Conservation (phyloP, 495 filamentous ascomycete genomes). For the Schizothecium vesticola region DNA sequence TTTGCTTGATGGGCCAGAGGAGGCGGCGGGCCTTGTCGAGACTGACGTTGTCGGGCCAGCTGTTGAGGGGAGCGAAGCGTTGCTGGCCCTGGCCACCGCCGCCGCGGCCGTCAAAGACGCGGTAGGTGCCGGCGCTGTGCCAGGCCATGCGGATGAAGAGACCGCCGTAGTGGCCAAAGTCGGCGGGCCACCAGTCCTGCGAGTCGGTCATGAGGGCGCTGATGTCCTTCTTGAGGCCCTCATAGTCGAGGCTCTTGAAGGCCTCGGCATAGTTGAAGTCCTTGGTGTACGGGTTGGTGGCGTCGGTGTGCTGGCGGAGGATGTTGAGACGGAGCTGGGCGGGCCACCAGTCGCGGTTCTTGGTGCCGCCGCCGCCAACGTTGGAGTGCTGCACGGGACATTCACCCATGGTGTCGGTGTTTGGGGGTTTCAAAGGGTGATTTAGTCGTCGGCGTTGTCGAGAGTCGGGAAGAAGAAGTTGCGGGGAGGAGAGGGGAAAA, state of each 20-base stretch:
- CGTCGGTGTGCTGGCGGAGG: conserved; percentile 61
- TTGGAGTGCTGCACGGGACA: conserved; percentile 52
- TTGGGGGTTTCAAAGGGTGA: background rate
- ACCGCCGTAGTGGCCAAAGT: conserved; percentile 73
- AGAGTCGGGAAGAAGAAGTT: background rate
- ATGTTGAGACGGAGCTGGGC: conserved; percentile 58
- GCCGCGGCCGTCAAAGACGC: conserved; percentile 64
- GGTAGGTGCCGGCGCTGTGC: conserved; percentile 72
- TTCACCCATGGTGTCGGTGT: conserved; percentile 24
- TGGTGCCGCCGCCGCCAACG: conserved; percentile 56
- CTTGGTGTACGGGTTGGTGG: conserved; percentile 53
- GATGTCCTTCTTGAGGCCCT: conserved; percentile 65
- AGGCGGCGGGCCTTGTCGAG: conserved; percentile 74
- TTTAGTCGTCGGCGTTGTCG: background rate
- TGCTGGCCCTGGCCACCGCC: conserved; percentile 67
- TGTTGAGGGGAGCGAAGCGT: conserved; percentile 71
- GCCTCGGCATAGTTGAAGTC: conserved; percentile 65
- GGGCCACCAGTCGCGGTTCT: conserved; percentile 67
- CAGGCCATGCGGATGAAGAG: conserved; percentile 73
- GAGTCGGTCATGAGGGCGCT: conserved; percentile 64
- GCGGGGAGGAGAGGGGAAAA: background rate
- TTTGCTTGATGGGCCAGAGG: conserved; percentile 74
- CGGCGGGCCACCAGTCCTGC: conserved; percentile 71
- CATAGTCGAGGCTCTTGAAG: conserved; percentile 67
- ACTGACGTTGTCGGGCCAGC: conserved; percentile 71